These are phyloP conservation scores for Hymenoscyphus salicellus DNA, from an alignment of 2,329 filamentous ascomycete species.

Conservation along the genomic window DNA sequence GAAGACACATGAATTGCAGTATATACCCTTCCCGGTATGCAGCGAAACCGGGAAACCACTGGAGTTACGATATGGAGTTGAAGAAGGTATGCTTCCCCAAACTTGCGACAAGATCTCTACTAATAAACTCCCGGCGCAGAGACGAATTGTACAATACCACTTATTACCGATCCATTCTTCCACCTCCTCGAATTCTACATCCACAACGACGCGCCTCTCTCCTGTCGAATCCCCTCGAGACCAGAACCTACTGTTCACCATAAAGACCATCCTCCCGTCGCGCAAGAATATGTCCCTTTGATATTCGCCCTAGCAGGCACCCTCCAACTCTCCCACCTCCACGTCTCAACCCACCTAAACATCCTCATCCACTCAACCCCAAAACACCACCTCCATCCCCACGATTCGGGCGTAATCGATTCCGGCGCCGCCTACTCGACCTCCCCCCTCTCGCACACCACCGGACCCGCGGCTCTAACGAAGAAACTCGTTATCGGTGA, in stretches of 20 bases:
- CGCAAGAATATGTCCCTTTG: conserved; percentile 71
- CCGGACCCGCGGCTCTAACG: conserved; percentile 46
- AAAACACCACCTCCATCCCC: conserved; percentile 60
- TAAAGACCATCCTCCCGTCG: conserved; percentile 32
- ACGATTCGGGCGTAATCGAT: conserved; percentile 75
- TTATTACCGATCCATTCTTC: conserved; percentile 76
- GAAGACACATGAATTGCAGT: conserved; percentile 74
- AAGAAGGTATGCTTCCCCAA: conserved; percentile 40
- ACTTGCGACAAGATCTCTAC: background rate
- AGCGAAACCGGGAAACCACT: conserved; percentile 82
- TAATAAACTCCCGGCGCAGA: conserved; percentile 47
- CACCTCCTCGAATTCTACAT: conserved; percentile 96
- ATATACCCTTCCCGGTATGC: conserved; percentile 86
- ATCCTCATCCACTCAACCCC: conserved; percentile 70
- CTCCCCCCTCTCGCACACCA: conserved; percentile 61
- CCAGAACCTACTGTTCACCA: conserved; percentile 53
- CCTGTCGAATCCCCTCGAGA: conserved; percentile 82
- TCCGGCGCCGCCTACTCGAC: conserved; percentile 85
- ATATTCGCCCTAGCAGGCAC: conserved; percentile 88
- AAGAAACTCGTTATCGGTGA: conserved; percentile 82
- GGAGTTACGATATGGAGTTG: conserved; percentile 80
- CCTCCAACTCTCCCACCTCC: conserved; percentile 82
- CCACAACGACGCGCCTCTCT: conserved; percentile 89
- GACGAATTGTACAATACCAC: conserved; percentile 77
- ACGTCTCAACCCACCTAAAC: conserved; percentile 86